A percentile compares a stretch with the other conserved stretches of the same genome.
These are phyloP conservation scores for Thymus mandschuricus DNA, from an alignment of 257 asterid genomes.

Conservation along the genomic window DNA sequence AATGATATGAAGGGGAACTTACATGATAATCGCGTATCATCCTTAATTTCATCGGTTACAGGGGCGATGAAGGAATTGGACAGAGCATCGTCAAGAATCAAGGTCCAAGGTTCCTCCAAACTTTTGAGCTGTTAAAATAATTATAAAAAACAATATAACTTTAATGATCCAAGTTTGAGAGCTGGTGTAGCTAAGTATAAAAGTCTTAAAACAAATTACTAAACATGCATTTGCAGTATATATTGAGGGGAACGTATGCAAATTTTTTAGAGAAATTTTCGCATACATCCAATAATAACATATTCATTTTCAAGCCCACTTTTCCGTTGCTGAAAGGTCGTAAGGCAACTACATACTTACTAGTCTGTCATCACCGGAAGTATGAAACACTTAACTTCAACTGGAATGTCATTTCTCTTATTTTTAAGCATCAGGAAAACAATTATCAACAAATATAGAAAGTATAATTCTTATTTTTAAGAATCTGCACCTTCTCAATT, in stretches of 20 bases:
- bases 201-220: neutral
- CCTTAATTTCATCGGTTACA: conserved; percentile 67
- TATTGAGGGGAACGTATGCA: neutral
- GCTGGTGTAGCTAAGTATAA: no score
- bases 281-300: no score
- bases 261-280: neutral
- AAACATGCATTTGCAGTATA: no score
- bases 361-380: no score
- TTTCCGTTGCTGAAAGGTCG: no score
- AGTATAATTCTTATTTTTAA: neutral
- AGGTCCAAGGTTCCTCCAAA: conserved; percentile 86
- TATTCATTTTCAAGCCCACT: no score
- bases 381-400: no score
- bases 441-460: neutral
- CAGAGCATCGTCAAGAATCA: conserved; percentile 86
- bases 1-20: conserved; percentile 32
- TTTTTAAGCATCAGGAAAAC: no score
- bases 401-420: no score
- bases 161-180: neutral
- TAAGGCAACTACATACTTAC: no score
- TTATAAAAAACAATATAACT: neutral
- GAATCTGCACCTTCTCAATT: conserved; percentile 62
- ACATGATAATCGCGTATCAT: conserved; percentile 76
- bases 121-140: conserved; percentile 55
- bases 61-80: conserved; percentile 93